A percentile compares a stretch with the other conserved stretches of the same genome.
Evolutionary conservation across 495 filamentous ascomycete genomes (phyloP).

Genomic region (Pseudoneurospora amorphoporcata): DNA sequence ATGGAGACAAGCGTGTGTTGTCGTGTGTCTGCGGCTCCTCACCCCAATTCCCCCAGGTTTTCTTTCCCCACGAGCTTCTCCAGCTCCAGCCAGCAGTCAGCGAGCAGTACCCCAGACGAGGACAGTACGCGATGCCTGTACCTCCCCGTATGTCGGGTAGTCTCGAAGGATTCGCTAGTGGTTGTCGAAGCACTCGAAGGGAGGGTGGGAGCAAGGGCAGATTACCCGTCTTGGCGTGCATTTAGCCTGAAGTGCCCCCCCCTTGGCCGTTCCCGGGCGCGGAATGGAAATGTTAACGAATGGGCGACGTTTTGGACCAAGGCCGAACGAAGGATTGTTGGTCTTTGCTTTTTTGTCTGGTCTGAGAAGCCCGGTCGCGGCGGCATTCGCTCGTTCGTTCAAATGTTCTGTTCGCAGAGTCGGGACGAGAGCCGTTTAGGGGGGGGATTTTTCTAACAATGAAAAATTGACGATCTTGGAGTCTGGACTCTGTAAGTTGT

Average conservation of each 20-base stretch:
- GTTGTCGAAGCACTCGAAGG: background rate
- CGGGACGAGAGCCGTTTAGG: background rate
- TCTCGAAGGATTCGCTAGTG: background rate
- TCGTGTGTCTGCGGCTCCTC: background rate
- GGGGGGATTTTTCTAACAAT: background rate
- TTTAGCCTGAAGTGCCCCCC: slow-evolving; percentile 14
- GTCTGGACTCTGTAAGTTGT: background rate
- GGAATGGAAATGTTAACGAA: background rate
- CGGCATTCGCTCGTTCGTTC: background rate
- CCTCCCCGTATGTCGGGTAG: background rate
- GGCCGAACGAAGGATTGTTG: background rate
- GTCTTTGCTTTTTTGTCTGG: background rate
- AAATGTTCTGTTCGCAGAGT: background rate
- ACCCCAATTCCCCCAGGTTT: background rate
- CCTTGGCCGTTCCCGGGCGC: background rate
- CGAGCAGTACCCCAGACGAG: background rate
- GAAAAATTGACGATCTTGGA: background rate
- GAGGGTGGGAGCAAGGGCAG: background rate
- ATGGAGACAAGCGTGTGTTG: background rate
- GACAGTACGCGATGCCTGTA: background rate
- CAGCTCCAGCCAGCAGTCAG: background rate
- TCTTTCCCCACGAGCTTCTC: background rate
- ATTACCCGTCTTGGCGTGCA: slow-evolving; percentile 19
- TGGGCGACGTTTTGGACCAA: background rate
- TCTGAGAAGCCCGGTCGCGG: background rate